These are phyloP conservation scores for Codiaeum variegatum DNA, from an alignment of 441 rosid genomes.

Conservation along the genomic window DNA sequence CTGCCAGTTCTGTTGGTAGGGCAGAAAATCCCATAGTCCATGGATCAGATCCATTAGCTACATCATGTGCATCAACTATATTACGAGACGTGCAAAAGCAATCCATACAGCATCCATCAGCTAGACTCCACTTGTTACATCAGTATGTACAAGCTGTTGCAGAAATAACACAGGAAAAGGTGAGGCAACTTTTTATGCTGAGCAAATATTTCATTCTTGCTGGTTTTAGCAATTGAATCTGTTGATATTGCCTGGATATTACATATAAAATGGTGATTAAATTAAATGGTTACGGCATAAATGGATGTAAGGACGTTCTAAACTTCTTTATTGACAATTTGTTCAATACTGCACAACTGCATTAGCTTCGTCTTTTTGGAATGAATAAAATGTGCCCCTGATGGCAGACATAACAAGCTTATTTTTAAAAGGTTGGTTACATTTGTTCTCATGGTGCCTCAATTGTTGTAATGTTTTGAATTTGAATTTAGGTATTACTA, in stretches of 20 bases:
- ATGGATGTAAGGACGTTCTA: background rate
- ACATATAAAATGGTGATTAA: background rate
- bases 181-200: slow-evolving; percentile 18
- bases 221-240: slow-evolving; percentile 1
- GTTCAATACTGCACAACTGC: background rate
- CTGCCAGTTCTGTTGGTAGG: slow-evolving; percentile 21
- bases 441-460: background rate
- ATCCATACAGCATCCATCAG: slow-evolving; percentile 48
- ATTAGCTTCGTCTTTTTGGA: background rate
- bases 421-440: background rate
- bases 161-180: slow-evolving; percentile 63
- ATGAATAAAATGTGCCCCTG: background rate
- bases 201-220: background rate
- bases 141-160: slow-evolving; percentile 50
- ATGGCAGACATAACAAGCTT: background rate
- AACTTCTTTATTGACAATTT: background rate
- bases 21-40: slow-evolving; percentile 28
- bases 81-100: slow-evolving; percentile 49
- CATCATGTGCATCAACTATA: slow-evolving; percentile 33
- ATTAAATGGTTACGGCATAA: background rate
- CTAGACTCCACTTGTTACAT: slow-evolving; percentile 49
- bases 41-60: slow-evolving; percentile 31
- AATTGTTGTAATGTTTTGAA: background rate
- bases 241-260: background rate
- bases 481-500: background rate